A percentile compares a stretch with the other conserved stretches of the same genome.
These are phyloP conservation scores for Diatrype stigma DNA, from an alignment of 2,329 filamentous ascomycete genomes.

Conservation along the genomic window DNA sequence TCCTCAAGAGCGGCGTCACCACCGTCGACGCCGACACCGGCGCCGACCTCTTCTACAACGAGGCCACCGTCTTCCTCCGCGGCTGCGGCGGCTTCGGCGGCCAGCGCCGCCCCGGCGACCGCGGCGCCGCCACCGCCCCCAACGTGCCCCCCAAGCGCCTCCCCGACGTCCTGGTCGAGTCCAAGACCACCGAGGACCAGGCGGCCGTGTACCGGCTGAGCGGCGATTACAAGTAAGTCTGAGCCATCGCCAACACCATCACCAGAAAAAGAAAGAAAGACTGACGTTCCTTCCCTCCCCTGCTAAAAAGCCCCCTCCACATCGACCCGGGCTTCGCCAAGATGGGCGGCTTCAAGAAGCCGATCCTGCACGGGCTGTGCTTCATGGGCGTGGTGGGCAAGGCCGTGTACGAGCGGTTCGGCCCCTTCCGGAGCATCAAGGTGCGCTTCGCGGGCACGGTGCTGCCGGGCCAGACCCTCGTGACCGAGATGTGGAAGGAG, in stretches of 20 bases:
- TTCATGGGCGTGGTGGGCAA: constrained; percentile 89
- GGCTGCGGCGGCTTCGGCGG: constrained; percentile 90
- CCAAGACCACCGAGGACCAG: constrained; percentile 83
- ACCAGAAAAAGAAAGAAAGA: too few species aligned
- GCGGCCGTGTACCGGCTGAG: constrained; percentile 89
- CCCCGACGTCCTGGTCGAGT: constrained; percentile 80
- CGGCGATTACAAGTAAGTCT: constrained; percentile 76
- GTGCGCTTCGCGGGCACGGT: constrained; percentile 86
- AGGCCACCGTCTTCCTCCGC: constrained; percentile 86
- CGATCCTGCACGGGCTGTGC: constrained; percentile 96
- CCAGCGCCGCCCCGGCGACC: constrained; percentile 68
- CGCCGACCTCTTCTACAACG: constrained; percentile 95
- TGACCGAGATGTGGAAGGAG: constrained; percentile 90
- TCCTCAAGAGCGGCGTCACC: constrained; percentile 74
- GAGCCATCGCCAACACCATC: not conserved
- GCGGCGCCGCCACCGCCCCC: constrained; percentile 73
- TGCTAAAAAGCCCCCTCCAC: constrained; percentile 67
- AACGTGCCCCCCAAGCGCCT: constrained; percentile 74
- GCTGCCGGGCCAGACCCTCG: constrained; percentile 80
- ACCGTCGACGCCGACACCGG: constrained; percentile 82
- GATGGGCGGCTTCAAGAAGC: constrained; percentile 88
- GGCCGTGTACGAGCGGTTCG: constrained; percentile 81
- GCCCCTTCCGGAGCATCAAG: constrained; percentile 85
- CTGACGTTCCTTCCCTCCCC: not conserved
- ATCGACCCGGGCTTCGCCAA: constrained; percentile 93